Conservation (phyloP, 768 basidiomycete species). For the Leccinum uliginosum region DNA sequence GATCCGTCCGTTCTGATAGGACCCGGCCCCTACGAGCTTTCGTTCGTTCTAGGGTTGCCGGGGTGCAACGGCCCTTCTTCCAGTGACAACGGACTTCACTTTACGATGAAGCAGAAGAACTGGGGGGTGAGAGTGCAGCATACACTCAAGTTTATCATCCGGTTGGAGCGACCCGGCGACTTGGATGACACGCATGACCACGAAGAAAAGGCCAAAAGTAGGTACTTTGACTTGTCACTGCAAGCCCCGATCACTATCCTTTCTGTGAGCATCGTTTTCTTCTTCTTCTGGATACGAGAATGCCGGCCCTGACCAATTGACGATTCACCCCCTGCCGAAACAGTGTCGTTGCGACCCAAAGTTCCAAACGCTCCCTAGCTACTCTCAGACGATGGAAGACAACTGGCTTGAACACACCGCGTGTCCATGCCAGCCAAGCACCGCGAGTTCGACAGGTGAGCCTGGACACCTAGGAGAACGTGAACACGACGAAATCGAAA, state of each 20-base stretch:
- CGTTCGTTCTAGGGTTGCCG: conserved; percentile 15
- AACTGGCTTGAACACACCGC: conserved; percentile 1
- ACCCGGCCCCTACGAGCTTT: conserved; percentile 24
- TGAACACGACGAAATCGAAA: neutral
- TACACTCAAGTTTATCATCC: conserved; percentile 71
- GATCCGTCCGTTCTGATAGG: conserved; percentile 24
- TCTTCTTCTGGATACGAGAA: neutral
- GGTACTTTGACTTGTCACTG: conserved; percentile 83
- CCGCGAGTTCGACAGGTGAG: neutral
- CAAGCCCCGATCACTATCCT: conserved; percentile 86
- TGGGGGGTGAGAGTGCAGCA: conserved; percentile 75
- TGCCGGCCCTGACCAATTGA: neutral
- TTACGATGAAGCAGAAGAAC: conserved; percentile 65
- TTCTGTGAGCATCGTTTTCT: conserved; percentile 53
- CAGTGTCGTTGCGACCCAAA: conserved; percentile 84
- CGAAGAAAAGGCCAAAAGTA: conserved; percentile 65
- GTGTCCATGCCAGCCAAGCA: conserved; percentile 42
- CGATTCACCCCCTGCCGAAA: neutral
- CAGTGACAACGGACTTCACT: conserved; percentile 45
- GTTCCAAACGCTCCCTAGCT: conserved; percentile 74
- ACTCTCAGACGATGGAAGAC: conserved; percentile 41
- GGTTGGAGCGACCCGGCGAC: conserved; percentile 73
- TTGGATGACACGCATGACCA: conserved; percentile 50
- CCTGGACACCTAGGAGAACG: neutral
- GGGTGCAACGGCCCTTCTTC: conserved; percentile 6